Percentiles rank a stretch among this genome's conserved stretches.
Conservation (phyloP, 1,284 basidiomycete genomes). For the Irpex sp. region DNA sequence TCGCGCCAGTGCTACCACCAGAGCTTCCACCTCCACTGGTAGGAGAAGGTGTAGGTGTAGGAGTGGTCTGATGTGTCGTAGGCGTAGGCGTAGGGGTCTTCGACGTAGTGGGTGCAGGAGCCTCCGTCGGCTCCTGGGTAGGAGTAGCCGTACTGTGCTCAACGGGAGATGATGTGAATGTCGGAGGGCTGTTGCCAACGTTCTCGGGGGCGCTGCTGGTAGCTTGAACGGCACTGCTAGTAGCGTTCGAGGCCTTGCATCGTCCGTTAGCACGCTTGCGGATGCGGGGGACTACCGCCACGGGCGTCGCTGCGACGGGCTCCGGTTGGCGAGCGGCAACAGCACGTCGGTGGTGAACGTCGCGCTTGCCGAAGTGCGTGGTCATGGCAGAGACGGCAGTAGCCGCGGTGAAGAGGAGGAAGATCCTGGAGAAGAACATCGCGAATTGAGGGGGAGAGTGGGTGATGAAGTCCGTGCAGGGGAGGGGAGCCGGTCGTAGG, state of each 20-base stretch:
- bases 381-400: constrained; percentile 42
- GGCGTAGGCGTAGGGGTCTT: constrained; percentile 5
- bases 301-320: constrained; percentile 22
- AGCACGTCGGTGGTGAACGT: constrained; percentile 29
- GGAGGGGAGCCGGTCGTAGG: neutral
- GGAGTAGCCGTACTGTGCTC: constrained; percentile 11
- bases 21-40: constrained; percentile 11
- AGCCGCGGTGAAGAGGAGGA: constrained; percentile 43
- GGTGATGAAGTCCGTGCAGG: neutral
- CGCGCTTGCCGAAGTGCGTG: constrained; percentile 40
- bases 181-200: constrained; percentile 14
- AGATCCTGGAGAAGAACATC: constrained; percentile 32
- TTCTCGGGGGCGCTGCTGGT: constrained; percentile 18
- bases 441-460: neutral
- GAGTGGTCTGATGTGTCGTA: constrained; percentile 11
- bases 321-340: constrained; percentile 34
- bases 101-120: constrained; percentile 14
- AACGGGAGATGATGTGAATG: constrained; percentile 18
- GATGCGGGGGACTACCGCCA: constrained; percentile 20
- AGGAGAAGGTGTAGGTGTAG: constrained; percentile 15
- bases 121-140: neutral
- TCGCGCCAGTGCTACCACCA: constrained; percentile 28
- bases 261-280: constrained; percentile 21
- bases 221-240: constrained; percentile 4
- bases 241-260: constrained; percentile 21